Conservation (phyloP, 805 yeast species). For the Brettanomyces naardenensis region DNA sequence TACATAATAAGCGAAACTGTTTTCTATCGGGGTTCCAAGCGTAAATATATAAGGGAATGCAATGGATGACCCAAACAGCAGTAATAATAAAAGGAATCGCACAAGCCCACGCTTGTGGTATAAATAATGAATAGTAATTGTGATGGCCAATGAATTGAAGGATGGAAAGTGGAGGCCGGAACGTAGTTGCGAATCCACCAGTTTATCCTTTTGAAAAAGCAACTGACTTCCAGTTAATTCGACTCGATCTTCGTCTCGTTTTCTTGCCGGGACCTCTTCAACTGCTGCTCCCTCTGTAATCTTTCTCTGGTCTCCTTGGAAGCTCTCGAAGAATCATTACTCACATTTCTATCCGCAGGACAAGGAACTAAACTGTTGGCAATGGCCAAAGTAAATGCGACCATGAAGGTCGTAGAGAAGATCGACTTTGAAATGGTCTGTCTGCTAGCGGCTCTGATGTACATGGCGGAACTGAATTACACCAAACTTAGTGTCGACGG, state of each 20-base stretch:
- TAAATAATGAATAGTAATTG: no score
- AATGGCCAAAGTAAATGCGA: slow-evolving; percentile 47
- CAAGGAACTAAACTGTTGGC: slow-evolving; percentile 29
- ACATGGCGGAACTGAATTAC: slow-evolving; percentile 30
- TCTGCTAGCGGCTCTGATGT: slow-evolving; percentile 50
- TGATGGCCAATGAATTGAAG: no score
- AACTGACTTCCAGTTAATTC: background rate
- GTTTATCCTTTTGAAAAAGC: background rate
- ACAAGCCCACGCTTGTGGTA: no score
- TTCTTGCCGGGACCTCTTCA: background rate
- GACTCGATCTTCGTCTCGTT: background rate
- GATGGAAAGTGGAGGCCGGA: no score
- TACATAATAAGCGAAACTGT: no score
- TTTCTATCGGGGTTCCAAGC: no score
- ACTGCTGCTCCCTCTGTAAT: slow-evolving; percentile 5
- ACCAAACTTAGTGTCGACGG: no score
- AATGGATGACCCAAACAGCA: no score
- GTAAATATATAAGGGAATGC: no score
- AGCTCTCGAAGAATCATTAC: slow-evolving; percentile 20
- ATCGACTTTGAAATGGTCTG: slow-evolving; percentile 52
- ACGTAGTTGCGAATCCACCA: background rate
- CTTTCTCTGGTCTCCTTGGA: slow-evolving; percentile 15
- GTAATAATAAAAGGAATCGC: no score
- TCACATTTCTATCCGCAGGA: slow-evolving; percentile 38
- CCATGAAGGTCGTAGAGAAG: slow-evolving; percentile 67